These are phyloP conservation scores for Iberis amara DNA, from an alignment of 441 rosid species.

Conservation along the genomic window DNA sequence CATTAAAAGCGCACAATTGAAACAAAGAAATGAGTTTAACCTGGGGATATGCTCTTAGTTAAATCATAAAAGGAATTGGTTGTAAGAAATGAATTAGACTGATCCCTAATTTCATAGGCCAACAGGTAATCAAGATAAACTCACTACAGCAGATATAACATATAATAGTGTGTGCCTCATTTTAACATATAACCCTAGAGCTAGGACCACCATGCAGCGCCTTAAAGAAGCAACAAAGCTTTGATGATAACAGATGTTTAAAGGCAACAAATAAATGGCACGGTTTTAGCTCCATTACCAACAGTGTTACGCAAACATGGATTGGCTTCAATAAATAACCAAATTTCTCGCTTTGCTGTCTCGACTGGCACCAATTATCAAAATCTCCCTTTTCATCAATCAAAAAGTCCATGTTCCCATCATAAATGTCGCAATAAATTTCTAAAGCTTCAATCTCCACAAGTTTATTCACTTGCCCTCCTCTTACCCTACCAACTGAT, in stretches of 20 bases:
- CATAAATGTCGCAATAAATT: slow-evolving; percentile 57
- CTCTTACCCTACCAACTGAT: slow-evolving; percentile 43
- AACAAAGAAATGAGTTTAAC: slow-evolving; percentile 4
- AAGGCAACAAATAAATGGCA: slow-evolving; percentile 11
- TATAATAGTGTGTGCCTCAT: slow-evolving; percentile 5
- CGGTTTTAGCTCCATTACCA: slow-evolving; percentile 45
- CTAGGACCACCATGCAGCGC: slow-evolving; percentile 21
- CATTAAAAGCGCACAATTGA: slow-evolving; percentile 6
- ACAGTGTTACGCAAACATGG: slow-evolving; percentile 51
- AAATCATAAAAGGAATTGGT: no score
- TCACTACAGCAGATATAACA: slow-evolving; percentile 20
- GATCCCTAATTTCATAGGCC: slow-evolving; percentile 4
- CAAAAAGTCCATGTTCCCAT: slow-evolving; percentile 38
- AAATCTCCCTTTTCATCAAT: slow-evolving; percentile 32
- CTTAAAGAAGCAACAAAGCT: slow-evolving; percentile 15
- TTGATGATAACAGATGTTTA: slow-evolving; percentile 17
- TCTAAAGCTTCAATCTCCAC: slow-evolving; percentile 67
- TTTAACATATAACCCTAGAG: slow-evolving; percentile 16
- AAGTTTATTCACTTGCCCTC: slow-evolving; percentile 65
- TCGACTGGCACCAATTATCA: slow-evolving; percentile 38
- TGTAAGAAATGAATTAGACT: no score
- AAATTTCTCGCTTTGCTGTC: slow-evolving; percentile 39
- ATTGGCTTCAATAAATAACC: slow-evolving; percentile 58
- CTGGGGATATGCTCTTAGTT: slow-evolving; percentile 3
- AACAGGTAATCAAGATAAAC: slow-evolving; percentile 4